A percentile compares a stretch with the other conserved stretches of the same genome.
phyloP scores from a whole-genome alignment of 768 basidiomycete genomes.

The Russula sp. region DNA sequence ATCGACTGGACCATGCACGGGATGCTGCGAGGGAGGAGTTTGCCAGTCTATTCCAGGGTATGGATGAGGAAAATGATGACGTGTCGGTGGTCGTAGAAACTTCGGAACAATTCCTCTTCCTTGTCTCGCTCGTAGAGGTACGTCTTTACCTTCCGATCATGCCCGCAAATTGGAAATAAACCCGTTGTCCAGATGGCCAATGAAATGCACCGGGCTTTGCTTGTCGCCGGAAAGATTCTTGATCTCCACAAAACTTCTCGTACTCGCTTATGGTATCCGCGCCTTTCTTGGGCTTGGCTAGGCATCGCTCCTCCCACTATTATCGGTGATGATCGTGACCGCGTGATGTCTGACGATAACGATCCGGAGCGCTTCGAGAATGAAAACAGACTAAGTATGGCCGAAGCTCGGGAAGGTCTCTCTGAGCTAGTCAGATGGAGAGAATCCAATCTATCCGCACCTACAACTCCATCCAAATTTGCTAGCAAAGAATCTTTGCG shows the following conservation, averaged over 20 bases:
- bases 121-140: conserved; percentile 42
- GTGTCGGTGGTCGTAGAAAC: conserved; percentile 27
- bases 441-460: neutral
- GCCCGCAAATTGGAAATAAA: neutral
- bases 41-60: conserved; percentile 28
- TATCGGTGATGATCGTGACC: conserved; percentile 6
- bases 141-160: conserved; percentile 1
- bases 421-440: conserved; percentile 11
- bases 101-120: conserved; percentile 34
- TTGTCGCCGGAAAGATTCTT: conserved; percentile 24
- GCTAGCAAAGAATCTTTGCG: conserved; percentile 23
- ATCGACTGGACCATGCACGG: conserved; percentile 11
- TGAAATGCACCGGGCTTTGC: conserved; percentile 32
- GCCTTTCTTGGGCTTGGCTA: conserved; percentile 17
- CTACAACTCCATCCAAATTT: neutral
- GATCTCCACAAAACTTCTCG: conserved; percentile 8
- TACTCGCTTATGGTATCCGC: conserved; percentile 18
- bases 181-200: conserved; percentile 35
- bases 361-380: conserved; percentile 3
- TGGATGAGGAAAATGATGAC: conserved; percentile 23
- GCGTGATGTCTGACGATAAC: conserved; percentile 3
- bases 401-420: conserved; percentile 17
- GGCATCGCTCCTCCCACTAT: conserved; percentile 16
- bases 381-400: conserved; percentile 11
- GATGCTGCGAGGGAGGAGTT: conserved; percentile 26